Percentiles rank a stretch among this genome's conserved stretches.
Conservation (phyloP, 495 filamentous ascomycete species). For the Wilcoxina mikolae region DNA sequence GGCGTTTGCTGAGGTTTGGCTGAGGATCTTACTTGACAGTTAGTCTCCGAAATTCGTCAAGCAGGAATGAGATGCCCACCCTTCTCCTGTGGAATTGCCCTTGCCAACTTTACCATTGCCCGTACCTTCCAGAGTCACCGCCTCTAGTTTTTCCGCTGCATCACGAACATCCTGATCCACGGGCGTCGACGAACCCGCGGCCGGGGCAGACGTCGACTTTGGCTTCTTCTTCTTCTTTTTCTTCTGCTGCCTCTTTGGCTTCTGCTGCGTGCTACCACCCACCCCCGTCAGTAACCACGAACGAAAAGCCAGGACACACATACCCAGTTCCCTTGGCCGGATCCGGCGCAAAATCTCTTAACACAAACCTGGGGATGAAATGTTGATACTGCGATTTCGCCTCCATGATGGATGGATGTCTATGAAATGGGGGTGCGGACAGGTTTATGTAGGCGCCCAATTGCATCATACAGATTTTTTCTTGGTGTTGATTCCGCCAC, state of each 20-base stretch:
- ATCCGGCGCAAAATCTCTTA: conserved; percentile 26
- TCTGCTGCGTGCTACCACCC: neutral
- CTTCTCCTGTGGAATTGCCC: no score
- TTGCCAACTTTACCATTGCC: no score
- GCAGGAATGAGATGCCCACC: no score
- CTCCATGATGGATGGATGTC: no score
- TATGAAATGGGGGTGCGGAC: no score
- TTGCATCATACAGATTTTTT: no score
- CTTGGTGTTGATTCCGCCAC: no score
- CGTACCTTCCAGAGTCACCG: neutral
- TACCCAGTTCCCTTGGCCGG: neutral
- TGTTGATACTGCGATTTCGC: conserved; percentile 31
- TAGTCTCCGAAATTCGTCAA: no score
- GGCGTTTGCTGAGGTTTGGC: no score
- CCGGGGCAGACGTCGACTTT: no score
- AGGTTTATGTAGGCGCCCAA: no score
- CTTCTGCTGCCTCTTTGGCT: neutral
- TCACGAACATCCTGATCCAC: neutral
- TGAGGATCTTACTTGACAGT: no score
- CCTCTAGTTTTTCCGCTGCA: neutral
- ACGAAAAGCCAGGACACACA: neutral
- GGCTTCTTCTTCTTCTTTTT: neutral
- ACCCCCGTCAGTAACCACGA: neutral
- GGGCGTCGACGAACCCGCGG: neutral
- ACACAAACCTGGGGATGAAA: conserved; percentile 32